Percentiles rank a stretch among this genome's conserved stretches.
These are phyloP conservation scores for Proliferodiscus dingleyae DNA, from an alignment of 2,329 filamentous ascomycete genomes.

Conservation along the genomic window DNA sequence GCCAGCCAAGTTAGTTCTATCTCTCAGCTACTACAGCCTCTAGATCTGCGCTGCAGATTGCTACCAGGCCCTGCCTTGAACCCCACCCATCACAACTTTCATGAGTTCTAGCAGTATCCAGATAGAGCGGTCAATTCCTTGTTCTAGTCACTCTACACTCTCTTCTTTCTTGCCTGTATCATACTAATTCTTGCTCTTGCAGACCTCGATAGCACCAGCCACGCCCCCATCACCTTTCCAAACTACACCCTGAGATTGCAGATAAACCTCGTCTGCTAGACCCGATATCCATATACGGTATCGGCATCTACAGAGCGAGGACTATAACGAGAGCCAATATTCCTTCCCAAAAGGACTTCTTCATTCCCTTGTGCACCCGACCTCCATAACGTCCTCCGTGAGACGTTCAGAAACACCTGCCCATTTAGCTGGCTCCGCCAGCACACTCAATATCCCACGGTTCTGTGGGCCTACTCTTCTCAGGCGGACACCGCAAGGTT, in stretches of 20 bases:
- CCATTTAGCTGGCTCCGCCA: constrained; percentile 84
- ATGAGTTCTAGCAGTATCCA: neutral
- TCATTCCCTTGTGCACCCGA: constrained; percentile 75
- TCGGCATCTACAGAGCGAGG: constrained; percentile 74
- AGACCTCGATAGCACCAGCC: constrained; percentile 59
- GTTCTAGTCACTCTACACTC: neutral
- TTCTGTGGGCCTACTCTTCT: constrained; percentile 95
- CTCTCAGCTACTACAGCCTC: neutral
- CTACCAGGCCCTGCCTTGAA: neutral
- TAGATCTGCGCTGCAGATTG: neutral
- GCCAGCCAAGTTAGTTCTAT: constrained; percentile 81
- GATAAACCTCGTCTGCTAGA: constrained; percentile 70
- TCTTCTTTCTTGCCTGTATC: neutral
- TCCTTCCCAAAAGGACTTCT: constrained; percentile 78
- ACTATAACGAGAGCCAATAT: constrained; percentile 67
- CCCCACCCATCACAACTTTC: no score
- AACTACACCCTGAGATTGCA: constrained; percentile 38
- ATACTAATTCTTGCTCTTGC: constrained; percentile 8
- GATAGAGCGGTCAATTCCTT: neutral
- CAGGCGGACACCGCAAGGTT: constrained; percentile 89
- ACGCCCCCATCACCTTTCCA: constrained; percentile 35
- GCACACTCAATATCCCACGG: constrained; percentile 58
- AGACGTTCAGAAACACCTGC: constrained; percentile 53
- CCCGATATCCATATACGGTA: constrained; percentile 80
- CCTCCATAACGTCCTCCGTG: constrained; percentile 85